Evolutionary conservation across 2,329 filamentous ascomycete species (phyloP), one percentile per base, ranked within the genome.

Genomic region (Diplodia corticola): DNA sequence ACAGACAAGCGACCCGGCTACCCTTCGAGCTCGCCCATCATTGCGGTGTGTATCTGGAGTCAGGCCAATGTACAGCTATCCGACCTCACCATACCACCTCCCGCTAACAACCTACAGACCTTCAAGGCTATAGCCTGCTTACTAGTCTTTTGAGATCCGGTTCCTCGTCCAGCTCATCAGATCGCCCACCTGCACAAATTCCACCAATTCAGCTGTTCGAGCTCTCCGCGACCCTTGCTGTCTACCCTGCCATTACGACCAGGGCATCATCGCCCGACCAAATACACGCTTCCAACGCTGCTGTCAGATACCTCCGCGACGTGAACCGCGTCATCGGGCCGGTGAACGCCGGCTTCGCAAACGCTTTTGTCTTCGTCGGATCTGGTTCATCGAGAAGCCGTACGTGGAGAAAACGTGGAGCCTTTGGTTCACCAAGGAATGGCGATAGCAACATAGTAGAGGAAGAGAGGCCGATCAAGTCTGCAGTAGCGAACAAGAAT

Each of bases 171-270:
- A 73, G 71, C 1, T 72, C 75, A 2, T 73, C 75, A 1, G 72
- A 74, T 63, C 71, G 71, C 3, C 73, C 76, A 35, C 81, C 86
- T 0, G 85, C 86, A 12, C 85, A 85, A 67, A 79, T 92, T 20
- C 91, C 94, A 1, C 86, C 90, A 2, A 84, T 90, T 0, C 85
- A 87, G 66, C 89, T 94, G 69, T 82, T 98, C 26, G 89, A 91
- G 7, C 82, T 97, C 9, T 84, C 93, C n/a, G 87, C 85, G 50
- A 95, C 92, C 1, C 82, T 97, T n/a, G 78, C 89, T n/a, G 85
- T 95, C 15, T 92, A 97, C 73, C 94, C 94, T 0, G 80, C 82
- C 26, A 86, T 91, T 69, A 97, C 93, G 0, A 95, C 89, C 3
- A 88, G 91, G 59, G 85, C 89, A 3, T 83, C 84, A 30, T 85